Base-by-base conservation (phyloP, 139 green algal species). In the Chlamydomonas asymmetrica region DNA sequence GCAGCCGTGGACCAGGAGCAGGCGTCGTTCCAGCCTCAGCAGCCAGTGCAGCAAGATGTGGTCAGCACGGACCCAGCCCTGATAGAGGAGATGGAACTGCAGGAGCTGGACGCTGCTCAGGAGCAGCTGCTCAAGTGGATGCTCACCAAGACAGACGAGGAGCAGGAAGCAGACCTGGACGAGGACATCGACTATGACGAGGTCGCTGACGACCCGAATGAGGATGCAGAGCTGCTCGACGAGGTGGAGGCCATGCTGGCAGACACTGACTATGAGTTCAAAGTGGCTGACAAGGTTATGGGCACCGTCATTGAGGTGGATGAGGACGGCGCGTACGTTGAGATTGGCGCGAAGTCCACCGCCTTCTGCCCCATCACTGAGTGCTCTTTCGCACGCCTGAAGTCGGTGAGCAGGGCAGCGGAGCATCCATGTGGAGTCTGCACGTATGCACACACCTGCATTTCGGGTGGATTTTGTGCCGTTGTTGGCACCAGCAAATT, bases 301-400 rank as follows among this genome's bases (percentile, higher is more conserved):
- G 93, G 92, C 49, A 87, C 74, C 6, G 88, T 97, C 27, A 91
- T 92, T 74, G 81, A 88, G 54, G 79, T 97, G 3, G 93, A 98
- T 76, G 84, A 92, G 52, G 88, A 91, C 39, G 96, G 94, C 40
- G 96, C 91, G 1, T 96, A 93, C 64, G 88, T 98, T 16, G 96
- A 99, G 69, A 92, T 98, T 56, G 96, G 96, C 52, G 90, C 88
- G 37, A 99, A 99, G 89, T 84, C 87, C 25, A 79, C 91, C 3
- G 96, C 93, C 50, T 95, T 96, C 73, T 92, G 88, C 66, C 90
- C 96, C 0, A 74, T 89, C 8, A 59, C 73, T 10, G 94, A 99
- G 85, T 79, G 89, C 63, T 93, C 89, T 31, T 76, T 98, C 31
- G 81, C 76, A 35, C 82, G 84, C 41, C 64, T 94, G 9, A 86